phyloP scores from a whole-genome alignment of 352 stramenopile species.

The Phytophthora sojae region DNA sequence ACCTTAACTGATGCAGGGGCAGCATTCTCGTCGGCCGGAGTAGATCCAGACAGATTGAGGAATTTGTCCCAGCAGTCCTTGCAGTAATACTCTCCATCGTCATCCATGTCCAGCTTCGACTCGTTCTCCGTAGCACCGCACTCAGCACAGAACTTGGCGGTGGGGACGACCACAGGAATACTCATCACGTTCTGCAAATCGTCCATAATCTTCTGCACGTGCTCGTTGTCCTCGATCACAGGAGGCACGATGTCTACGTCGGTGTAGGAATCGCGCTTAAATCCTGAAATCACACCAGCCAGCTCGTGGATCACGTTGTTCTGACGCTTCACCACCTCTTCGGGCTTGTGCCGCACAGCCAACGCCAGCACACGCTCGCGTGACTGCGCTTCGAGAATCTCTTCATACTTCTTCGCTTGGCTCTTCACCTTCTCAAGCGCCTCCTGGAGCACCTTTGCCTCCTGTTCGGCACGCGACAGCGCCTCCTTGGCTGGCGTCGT shows the following conservation, averaged over 20 bases:
- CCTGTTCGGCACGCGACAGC: constrained; percentile 68
- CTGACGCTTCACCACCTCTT: constrained; percentile 79
- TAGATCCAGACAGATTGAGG: constrained; percentile 55
- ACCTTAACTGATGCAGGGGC: neutral
- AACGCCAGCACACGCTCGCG: constrained; percentile 71
- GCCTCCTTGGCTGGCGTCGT: constrained; percentile 71
- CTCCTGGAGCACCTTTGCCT: constrained; percentile 81
- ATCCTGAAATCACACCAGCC: constrained; percentile 68
- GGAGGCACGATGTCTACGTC: constrained; percentile 74
- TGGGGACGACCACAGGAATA: constrained; percentile 79
- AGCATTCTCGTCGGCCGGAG: constrained; percentile 8
- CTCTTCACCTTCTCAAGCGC: constrained; percentile 86
- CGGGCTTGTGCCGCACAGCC: constrained; percentile 75
- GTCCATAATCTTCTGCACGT: constrained; percentile 75
- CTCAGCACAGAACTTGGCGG: constrained; percentile 81
- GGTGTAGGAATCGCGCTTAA: constrained; percentile 80
- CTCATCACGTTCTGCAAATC: constrained; percentile 85
- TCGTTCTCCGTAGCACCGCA: constrained; percentile 82
- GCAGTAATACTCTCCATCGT: constrained; percentile 88
- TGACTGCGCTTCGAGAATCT: constrained; percentile 78
- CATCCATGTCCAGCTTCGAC: constrained; percentile 80
- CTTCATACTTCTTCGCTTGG: constrained; percentile 88
- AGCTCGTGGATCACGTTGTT: constrained; percentile 88
- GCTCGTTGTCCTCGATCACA: constrained; percentile 66
- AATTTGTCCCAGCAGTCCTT: constrained; percentile 91